These are phyloP conservation scores for Hymenotorrendiella dingleyae DNA, from an alignment of 2,329 filamentous ascomycete genomes.

Conservation along the genomic window DNA sequence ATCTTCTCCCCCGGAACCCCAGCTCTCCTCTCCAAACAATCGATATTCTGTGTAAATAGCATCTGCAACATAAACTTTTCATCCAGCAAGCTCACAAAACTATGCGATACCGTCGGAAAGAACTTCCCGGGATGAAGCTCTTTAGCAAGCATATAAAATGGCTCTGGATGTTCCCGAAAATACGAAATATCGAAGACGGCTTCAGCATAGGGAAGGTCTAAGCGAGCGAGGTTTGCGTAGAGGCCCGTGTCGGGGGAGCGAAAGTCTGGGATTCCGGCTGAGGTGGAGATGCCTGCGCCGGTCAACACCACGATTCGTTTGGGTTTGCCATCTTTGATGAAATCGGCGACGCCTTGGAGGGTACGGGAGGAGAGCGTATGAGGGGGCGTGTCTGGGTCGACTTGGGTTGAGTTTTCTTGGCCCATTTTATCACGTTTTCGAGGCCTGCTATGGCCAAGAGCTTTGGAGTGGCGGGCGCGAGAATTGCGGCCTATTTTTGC, in stretches of 20 bases:
- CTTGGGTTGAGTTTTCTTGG: slow-evolving; percentile 68
- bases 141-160: slow-evolving; percentile 87
- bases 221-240: slow-evolving; percentile 82
- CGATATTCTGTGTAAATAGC: slow-evolving; percentile 96
- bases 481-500: slow-evolving; percentile 15
- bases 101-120: slow-evolving; percentile 82
- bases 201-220: slow-evolving; percentile 83
- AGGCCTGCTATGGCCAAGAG: slow-evolving; percentile 3
- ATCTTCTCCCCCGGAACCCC: slow-evolving; percentile 78
- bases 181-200: slow-evolving; percentile 91
- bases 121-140: slow-evolving; percentile 91
- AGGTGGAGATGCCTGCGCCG: slow-evolving; percentile 81
- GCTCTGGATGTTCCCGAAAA: slow-evolving; percentile 76
- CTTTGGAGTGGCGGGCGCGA: slow-evolving; percentile 8
- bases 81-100: slow-evolving; percentile 77
- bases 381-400: slow-evolving; percentile 56
- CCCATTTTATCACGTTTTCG: slow-evolving; percentile 60
- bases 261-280: slow-evolving; percentile 82
- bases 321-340: slow-evolving; percentile 64
- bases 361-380: slow-evolving; percentile 61
- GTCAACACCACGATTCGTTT: slow-evolving; percentile 80
- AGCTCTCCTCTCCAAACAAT: slow-evolving; percentile 83
- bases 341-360: slow-evolving; percentile 69
- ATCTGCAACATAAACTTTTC: slow-evolving; percentile 73
- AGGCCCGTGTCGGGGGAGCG: slow-evolving; percentile 87